phyloP scores from a whole-genome alignment of 768 basidiomycete species.

The Coprinopsis sp. region DNA sequence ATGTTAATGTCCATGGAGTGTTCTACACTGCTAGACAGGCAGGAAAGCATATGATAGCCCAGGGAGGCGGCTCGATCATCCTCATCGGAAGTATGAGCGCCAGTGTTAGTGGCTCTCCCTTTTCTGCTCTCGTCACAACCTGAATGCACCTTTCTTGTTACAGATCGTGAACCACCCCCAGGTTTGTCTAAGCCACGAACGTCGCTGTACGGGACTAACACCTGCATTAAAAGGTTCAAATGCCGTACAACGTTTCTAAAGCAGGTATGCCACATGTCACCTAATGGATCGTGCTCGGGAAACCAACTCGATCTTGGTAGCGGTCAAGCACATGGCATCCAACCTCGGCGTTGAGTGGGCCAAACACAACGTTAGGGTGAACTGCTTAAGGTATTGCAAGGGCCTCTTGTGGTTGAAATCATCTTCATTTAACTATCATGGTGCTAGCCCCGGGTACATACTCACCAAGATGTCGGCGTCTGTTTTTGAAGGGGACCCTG shows the following conservation, averaged over 20 bases:
- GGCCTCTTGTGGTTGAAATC: constrained; percentile 1
- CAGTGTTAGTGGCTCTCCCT: constrained; percentile 42
- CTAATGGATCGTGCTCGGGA: neutral
- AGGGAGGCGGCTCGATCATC: constrained; percentile 74
- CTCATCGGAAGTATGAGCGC: constrained; percentile 92
- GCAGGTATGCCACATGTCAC: constrained; percentile 48
- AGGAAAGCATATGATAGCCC: constrained; percentile 84
- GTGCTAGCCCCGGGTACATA: constrained; percentile 85
- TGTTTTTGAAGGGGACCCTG: constrained; percentile 69
- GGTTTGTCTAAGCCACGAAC: constrained; percentile 30
- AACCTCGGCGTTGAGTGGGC: constrained; percentile 97
- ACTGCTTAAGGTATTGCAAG: constrained; percentile 70
- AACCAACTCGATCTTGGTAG: constrained; percentile 29
- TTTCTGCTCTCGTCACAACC: constrained; percentile 7
- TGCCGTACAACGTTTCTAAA: constrained; percentile 95
- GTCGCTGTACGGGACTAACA: neutral
- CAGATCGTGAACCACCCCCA: constrained; percentile 90
- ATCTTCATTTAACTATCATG: neutral
- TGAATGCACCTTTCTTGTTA: constrained; percentile 1
- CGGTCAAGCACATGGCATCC: constrained; percentile 91
- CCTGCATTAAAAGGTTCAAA: constrained; percentile 56
- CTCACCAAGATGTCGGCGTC: constrained; percentile 83
- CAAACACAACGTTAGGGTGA: constrained; percentile 81
- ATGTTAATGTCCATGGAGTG: constrained; percentile 91
- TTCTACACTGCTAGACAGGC: constrained; percentile 97